Base-by-base conservation (phyloP, 768 basidiomycete species). In the Suillus occidentalis region DNA sequence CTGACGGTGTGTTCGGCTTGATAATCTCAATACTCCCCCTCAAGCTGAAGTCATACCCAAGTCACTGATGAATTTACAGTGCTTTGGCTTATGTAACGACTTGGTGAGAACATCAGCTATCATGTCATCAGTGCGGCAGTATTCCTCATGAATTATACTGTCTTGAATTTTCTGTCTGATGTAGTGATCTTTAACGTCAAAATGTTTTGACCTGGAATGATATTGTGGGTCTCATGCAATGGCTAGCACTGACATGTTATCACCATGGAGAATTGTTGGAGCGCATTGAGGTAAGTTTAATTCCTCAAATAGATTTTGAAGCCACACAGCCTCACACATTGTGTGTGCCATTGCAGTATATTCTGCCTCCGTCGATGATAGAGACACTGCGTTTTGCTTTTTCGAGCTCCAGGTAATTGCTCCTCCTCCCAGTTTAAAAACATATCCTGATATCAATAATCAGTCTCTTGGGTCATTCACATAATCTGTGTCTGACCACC, bases 131-230 rank as follows among this genome's bases (percentile, higher is more conserved):
- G 28, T 28, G 28, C 28, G 28, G 28, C 28, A 28, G 28, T 28
- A 28, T 28, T 28, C 28, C 3, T 28, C 28, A 28, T 28, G 28
- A 3, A 28, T 28, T 28, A 28, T 28, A 28, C 28, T 3, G 28
- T 28, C 28, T 3, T 28, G 14, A 40, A 80, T 64, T 0, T 49
- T 39, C 20, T 78, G 68, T 0, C 76, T 69, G 25, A 77, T 66
- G 40, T 69, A 77, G 53, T 80, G 78, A 57, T 75, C 68, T 3
- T 69, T 67, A 6, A 79, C 70, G 37, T 76, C 71, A 56, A 80
- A 78, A 62, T 81, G 80, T 60, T 79, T 79, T 0, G 77, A 67
- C 6, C 73, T 55, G 10, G 67, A 57, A 55, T 79, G 80, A 61
- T 71, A 72, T 9, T 65, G 56, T 12, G 74, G 70, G 39, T 76